A percentile compares a stretch with the other conserved stretches of the same genome.
These are phyloP conservation scores for Solanum habrochaites DNA, from an alignment of 257 asterid genomes.

Conservation along the genomic window DNA sequence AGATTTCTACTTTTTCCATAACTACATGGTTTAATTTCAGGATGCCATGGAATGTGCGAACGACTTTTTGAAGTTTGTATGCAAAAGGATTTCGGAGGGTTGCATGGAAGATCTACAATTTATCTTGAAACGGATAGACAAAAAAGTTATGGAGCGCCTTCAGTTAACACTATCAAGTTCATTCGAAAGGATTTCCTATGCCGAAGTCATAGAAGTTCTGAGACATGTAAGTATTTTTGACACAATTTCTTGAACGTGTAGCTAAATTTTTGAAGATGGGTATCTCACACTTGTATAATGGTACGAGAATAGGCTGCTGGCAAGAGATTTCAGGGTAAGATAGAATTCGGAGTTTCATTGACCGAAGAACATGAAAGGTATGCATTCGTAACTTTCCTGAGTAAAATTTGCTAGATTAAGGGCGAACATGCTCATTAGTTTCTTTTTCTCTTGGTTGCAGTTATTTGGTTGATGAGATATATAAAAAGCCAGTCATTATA, in stretches of 20 bases:
- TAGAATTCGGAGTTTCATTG: conserved; percentile 61
- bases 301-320: conserved; percentile 25
- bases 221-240: conserved; percentile 31
- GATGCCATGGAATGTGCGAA: conserved; percentile 72
- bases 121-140: conserved; percentile 53
- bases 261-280: not conserved
- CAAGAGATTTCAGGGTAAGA: conserved; percentile 23
- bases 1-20: not conserved
- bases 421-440: not conserved
- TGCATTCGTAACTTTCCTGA: not conserved
- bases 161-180: conserved; percentile 16
- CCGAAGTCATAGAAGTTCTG: conserved; percentile 51
- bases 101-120: conserved; percentile 60
- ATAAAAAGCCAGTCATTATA: conserved; percentile 50
- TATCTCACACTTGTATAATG: not conserved
- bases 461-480: conserved; percentile 48
- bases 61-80: conserved; percentile 58
- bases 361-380: conserved; percentile 83
- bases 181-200: conserved; percentile 52
- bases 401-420: not conserved
- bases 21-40: conserved; percentile 24
- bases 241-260: not conserved
- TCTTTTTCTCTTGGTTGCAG: conserved; percentile 20
- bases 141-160: conserved; percentile 41
- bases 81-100: conserved; percentile 45